Base-by-base conservation (phyloP, 331 rosid species). In the Cydonia oblonga region DNA sequence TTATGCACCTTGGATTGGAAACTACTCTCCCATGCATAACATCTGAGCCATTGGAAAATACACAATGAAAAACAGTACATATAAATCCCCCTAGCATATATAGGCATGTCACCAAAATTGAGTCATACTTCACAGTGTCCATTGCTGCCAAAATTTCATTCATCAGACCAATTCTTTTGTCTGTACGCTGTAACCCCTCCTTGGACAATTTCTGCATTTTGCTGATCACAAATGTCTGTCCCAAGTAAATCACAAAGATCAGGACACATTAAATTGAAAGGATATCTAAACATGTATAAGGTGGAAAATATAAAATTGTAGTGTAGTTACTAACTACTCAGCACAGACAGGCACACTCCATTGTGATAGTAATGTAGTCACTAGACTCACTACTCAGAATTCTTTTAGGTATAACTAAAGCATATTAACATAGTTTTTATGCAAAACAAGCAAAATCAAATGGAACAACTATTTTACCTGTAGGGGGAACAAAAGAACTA, bases 21-120 rank as follows among this genome's bases (percentile, higher is more conserved):
- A 90, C 98, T 93, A 76, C 86, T 86, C 87, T 93, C 98, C 98
- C 98, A 93, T 29, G 98, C 96, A 86, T 90, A 93, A 80, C 92
- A 90, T 70, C 98, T 93, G 83, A 76, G 49, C 76, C 81, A 84
- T 74, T 80, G 38, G 40, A 77, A 38, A 59, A 76, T 32, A 79
- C 80, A 84, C 18, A 49, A 64, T 23, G 66, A 65, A 76, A 66
- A 66, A 24, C 49, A 22, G 59, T 25, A 69, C 70, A 65, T 25
- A 68, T 18, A 57, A 62, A 64, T 25, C 18, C 20, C 26, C 26
- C 26, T 38, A 24, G 24, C 46, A 38, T 38, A 38, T 26, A 33
- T 24, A 71, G 14, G 30, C 11, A 71, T 77, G 51, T 46, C 19
- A 65, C 56, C 63, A 58, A 79, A 59, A 73, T 24, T 35, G 35